Evolutionary conservation across 2,329 filamentous ascomycete genomes (phyloP).

Genomic region (Aspergillus sclerotialis): DNA sequence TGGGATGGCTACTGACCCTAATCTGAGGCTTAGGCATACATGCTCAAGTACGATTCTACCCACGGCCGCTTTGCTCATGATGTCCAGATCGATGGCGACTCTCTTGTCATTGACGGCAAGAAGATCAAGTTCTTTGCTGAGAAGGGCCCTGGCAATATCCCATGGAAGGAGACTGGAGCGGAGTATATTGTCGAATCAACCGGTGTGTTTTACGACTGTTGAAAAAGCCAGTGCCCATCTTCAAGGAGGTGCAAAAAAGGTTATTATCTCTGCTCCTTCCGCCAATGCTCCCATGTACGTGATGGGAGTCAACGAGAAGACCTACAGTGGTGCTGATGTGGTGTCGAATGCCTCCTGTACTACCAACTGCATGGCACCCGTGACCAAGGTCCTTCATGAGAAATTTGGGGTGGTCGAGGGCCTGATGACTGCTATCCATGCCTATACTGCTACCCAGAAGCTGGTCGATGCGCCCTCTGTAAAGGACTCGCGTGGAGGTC

Average conservation of each 20-base stretch:
- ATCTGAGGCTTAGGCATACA: conserved; percentile 66
- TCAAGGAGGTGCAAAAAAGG: conserved; percentile 97
- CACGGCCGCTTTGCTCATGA: conserved; percentile 96
- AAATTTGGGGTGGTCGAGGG: conserved; percentile 96
- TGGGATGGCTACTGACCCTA: too few species aligned
- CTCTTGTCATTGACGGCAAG: conserved; percentile 88
- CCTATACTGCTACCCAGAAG: conserved; percentile 99
- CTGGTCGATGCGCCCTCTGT: conserved; percentile 93
- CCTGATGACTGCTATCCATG: conserved; percentile 99
- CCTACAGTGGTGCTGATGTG: conserved; percentile 84
- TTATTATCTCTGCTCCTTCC: conserved; percentile 57
- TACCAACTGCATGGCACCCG: conserved; percentile 98
- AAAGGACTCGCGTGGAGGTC: conserved; percentile 99
- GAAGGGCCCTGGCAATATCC: conserved; percentile 82
- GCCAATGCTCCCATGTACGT: conserved; percentile 98
- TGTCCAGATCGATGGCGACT: conserved; percentile 64
- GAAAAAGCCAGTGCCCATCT: conserved; percentile 93
- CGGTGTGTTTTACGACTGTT: conserved; percentile 97
- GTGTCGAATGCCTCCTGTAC: conserved; percentile 99
- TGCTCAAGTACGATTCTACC: conserved; percentile 98
- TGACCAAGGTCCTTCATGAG: conserved; percentile 99
- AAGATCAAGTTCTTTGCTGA: conserved; percentile 89
- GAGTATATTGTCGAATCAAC: conserved; percentile 96
- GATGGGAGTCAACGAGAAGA: conserved; percentile 96
- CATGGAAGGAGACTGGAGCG: conserved; percentile 80